These are phyloP conservation scores for Colletotrichum horii DNA, from an alignment of 2,329 filamentous ascomycete species.

Conservation along the genomic window DNA sequence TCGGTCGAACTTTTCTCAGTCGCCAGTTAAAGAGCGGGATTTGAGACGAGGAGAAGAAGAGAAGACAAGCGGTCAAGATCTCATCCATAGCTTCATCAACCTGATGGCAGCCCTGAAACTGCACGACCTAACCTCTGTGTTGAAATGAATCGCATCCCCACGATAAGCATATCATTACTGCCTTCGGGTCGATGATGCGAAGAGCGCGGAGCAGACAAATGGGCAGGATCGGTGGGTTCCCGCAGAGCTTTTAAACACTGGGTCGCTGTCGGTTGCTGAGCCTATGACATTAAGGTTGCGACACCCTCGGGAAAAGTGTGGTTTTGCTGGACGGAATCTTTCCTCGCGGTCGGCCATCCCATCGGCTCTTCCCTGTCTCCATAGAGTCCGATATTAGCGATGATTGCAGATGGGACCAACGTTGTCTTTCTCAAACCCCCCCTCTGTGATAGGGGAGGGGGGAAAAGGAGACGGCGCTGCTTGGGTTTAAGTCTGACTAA, in stretches of 20 bases:
- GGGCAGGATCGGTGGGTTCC: not conserved
- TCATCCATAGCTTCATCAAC: not conserved
- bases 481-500: not conserved
- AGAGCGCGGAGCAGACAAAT: not conserved
- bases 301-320: not conserved
- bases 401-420: not conserved
- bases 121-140: not conserved
- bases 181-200: not conserved
- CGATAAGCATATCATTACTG: not conserved
- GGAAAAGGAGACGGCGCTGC: not conserved
- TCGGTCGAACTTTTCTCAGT: accelerated
- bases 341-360: not conserved
- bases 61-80: accelerated
- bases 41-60: not conserved
- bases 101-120: not conserved
- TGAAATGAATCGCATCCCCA: not conserved
- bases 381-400: not conserved
- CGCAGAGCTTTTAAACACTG: not conserved
- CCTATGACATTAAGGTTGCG: not conserved
- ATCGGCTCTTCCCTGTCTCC: not conserved
- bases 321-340: not conserved
- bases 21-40: accelerated
- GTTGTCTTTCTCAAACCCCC: not conserved
- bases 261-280: not conserved
- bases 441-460: not conserved